Evolutionary conservation across 352 stramenopile species (phyloP).

Genomic region (Phytophthora palmivora): DNA sequence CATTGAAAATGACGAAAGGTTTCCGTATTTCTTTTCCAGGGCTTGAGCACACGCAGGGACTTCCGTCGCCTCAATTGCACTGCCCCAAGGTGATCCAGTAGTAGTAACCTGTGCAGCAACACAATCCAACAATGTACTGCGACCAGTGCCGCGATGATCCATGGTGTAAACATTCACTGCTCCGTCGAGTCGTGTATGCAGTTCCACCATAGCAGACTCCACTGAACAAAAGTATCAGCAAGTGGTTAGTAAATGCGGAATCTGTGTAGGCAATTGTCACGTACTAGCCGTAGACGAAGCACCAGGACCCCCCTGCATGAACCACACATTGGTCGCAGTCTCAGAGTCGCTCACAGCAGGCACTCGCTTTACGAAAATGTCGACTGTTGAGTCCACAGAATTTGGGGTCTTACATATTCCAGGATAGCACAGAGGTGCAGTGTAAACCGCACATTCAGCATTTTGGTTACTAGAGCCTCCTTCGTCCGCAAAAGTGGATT

Average conservation of each 20-base stretch:
- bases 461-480: constrained; percentile 9
- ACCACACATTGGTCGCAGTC: constrained; percentile 45
- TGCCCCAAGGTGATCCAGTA: constrained; percentile 39
- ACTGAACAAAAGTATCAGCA: constrained; percentile 26
- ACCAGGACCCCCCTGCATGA: constrained; percentile 52
- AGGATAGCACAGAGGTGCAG: constrained; percentile 42
- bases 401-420: constrained; percentile 29
- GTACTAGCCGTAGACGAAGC: constrained; percentile 46
- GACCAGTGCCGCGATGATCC: constrained; percentile 59
- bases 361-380: constrained; percentile 58
- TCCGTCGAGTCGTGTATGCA: constrained; percentile 37
- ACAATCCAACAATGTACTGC: constrained; percentile 50
- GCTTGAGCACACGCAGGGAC: constrained; percentile 49
- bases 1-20: constrained; percentile 53
- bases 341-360: constrained; percentile 23
- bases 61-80: constrained; percentile 26
- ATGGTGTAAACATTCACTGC: constrained; percentile 65
- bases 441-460: constrained; percentile 46
- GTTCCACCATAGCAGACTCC: constrained; percentile 44
- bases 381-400: constrained; percentile 22
- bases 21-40: constrained; percentile 47
- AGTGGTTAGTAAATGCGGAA: neutral
- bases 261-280: constrained; percentile 2
- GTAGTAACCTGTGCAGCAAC: constrained; percentile 46
- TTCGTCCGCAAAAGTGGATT: constrained; percentile 37